A percentile compares a stretch with the other conserved stretches of the same genome.
phyloP scores from a whole-genome alignment of 257 asterid genomes.

The Vinca minor region DNA sequence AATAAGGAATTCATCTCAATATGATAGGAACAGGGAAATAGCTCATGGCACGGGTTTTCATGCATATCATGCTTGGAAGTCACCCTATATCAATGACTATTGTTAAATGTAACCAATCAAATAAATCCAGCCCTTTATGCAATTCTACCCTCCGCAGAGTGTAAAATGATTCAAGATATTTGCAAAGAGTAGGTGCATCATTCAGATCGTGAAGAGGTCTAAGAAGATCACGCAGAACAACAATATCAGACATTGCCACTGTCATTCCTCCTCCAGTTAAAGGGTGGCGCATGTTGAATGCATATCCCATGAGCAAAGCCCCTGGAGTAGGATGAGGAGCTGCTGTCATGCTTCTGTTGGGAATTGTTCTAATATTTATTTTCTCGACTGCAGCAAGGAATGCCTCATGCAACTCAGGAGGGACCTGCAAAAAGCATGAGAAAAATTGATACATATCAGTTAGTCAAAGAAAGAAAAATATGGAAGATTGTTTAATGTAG shows the following conservation, averaged over 20 bases:
- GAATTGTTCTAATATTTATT: slow-evolving; percentile 57
- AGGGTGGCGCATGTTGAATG: slow-evolving; percentile 70
- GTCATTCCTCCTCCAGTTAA: slow-evolving; percentile 76
- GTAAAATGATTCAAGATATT: slow-evolving; percentile 50
- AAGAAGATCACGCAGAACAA: slow-evolving; percentile 49
- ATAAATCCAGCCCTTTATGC: background rate
- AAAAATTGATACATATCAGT: background rate
- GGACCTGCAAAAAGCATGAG: slow-evolving; percentile 28
- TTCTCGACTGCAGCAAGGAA: slow-evolving; percentile 44
- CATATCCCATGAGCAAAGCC: slow-evolving; percentile 60
- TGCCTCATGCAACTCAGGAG: slow-evolving; percentile 38
- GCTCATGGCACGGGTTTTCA: background rate
- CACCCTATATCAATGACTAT: background rate
- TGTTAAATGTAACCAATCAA: too few species aligned
- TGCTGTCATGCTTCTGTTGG: slow-evolving; percentile 65
- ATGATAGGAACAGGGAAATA: background rate
- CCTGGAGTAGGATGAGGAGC: slow-evolving; percentile 57
- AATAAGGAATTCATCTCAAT: background rate
- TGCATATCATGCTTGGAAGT: background rate
- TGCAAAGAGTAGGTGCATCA: slow-evolving; percentile 41
- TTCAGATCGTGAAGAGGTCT: slow-evolving; percentile 37
- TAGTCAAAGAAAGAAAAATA: background rate
- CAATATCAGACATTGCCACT: slow-evolving; percentile 55
- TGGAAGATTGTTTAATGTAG: background rate
- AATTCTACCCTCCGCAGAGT: slow-evolving; percentile 46